Evolutionary conservation across 1,139 yeast species (phyloP), one percentile per base, ranked within the genome.

Genomic region (Suhomyces guaymorum): DNA sequence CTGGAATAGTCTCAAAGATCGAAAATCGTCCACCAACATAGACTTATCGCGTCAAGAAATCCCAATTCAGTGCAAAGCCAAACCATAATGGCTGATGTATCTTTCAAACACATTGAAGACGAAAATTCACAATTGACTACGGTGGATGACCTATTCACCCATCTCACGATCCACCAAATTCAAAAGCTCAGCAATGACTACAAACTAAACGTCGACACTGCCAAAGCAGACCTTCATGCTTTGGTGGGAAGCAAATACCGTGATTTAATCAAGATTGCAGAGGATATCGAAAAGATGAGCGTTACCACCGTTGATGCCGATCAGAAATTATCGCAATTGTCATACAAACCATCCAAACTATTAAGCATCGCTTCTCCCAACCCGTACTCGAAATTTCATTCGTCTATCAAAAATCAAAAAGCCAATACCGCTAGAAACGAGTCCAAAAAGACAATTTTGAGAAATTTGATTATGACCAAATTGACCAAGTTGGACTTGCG

Each of bases 251-350:
- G 61, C 25, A 78, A 81, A 52, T 83, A 82, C 54, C 64, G 86
- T 35, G 89, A 83, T 47, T 63, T 84, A 48, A 67, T 84, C 23
- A 65, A 73, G 24, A 82, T 84, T 5, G 86, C 90, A 1, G 89
- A 83, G 49, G 77, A 78, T 41, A 80, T 84, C 24, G 75, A 73
- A 26, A 60, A 59, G 5, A 79, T 82, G 80, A 66, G 75, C 43
- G 49, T 52, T 2, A 47, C 66, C 8, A 66, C 78, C 1, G 45
- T 47, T 8, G 40, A 36, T 1, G 51, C 63, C 3, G 66, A 69
- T 30, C 47, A 49, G 7, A 45, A 49, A 7, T 44, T 70, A 12
- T 48, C 70, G 1, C 52, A 58, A 30, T 52, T 70, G 15, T 61
- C 73, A 2, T 70, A 63, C 39, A 52, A 53, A 19, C 49, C 56